Conservation (phyloP, 73 alveolate species). For the Paramecium biaurelia region DNA sequence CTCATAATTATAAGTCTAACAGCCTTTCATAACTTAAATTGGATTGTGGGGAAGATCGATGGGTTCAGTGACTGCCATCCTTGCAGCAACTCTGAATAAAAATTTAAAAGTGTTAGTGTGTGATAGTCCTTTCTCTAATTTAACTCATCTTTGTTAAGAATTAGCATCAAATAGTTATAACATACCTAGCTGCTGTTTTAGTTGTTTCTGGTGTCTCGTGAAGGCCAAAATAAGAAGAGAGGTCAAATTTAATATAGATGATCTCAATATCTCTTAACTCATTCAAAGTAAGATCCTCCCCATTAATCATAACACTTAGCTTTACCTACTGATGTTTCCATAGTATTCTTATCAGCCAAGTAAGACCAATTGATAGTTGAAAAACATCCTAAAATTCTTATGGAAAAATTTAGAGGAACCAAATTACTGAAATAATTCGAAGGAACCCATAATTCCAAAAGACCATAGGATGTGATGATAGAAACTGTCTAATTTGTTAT, state of each 20-base stretch:
- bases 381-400: not conserved
- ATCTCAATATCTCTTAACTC: not conserved
- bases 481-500: not conserved
- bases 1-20: not conserved
- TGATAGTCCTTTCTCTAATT: slow-evolving; percentile 43
- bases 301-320: not conserved
- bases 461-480: not conserved
- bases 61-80: slow-evolving; percentile 91
- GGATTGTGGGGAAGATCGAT: slow-evolving; percentile 92
- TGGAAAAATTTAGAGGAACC: slow-evolving; percentile 6
- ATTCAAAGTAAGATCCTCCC: not conserved
- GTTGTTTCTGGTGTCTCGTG: not conserved
- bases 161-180: slow-evolving; percentile 15
- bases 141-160: not conserved
- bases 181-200: slow-evolving; percentile 5
- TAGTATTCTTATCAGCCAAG: not conserved
- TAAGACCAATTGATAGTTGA: not conserved
- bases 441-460: slow-evolving; percentile 4
- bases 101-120: not conserved
- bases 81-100: slow-evolving; percentile 63
- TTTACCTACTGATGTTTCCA: not conserved
- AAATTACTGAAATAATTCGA: not conserved
- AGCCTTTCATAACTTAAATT: slow-evolving; percentile 68
- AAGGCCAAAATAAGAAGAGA: not conserved
- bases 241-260: not conserved